These are phyloP conservation scores for Pestalotiopsis fici DNA, from an alignment of 2,329 filamentous ascomycete species.

Conservation along the genomic window DNA sequence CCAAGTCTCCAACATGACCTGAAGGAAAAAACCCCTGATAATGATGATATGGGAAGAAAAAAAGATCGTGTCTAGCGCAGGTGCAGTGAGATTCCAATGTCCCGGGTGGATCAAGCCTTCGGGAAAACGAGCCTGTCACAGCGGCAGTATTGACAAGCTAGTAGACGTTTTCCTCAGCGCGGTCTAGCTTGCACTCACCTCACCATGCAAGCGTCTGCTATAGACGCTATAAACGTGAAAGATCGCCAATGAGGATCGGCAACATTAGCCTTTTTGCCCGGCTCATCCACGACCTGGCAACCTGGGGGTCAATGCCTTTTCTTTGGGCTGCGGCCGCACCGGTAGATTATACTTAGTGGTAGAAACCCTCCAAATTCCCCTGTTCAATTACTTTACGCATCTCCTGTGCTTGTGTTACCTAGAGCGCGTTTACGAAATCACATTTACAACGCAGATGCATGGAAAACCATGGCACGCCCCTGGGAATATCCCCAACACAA, in stretches of 20 bases:
- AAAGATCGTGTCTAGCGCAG: neutral
- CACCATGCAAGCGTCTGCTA: neutral
- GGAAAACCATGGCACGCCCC: too few relatives aligned
- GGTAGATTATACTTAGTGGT: neutral
- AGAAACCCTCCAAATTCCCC: neutral
- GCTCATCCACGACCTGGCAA: neutral
- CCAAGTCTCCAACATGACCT: neutral
- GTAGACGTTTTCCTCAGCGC: neutral
- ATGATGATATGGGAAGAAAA: neutral
- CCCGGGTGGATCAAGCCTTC: neutral
- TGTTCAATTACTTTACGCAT: neutral
- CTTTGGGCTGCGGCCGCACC: constrained; percentile 1
- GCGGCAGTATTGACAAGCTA: neutral
- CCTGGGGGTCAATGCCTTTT: neutral
- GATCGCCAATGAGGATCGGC: constrained; percentile 2
- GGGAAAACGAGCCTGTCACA: neutral
- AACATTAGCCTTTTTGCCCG: neutral
- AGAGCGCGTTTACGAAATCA: neutral
- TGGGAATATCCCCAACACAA: neutral
- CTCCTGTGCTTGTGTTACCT: neutral
- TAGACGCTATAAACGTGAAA: neutral
- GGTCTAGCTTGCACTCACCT: neutral
- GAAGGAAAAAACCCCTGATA: neutral
- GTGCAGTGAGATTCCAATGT: neutral
- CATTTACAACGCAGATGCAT: neutral